Percentiles rank a stretch among this genome's conserved stretches.
Conservation (phyloP, 108 stramenopile genomes). For the Discostella pseudostelligera region DNA sequence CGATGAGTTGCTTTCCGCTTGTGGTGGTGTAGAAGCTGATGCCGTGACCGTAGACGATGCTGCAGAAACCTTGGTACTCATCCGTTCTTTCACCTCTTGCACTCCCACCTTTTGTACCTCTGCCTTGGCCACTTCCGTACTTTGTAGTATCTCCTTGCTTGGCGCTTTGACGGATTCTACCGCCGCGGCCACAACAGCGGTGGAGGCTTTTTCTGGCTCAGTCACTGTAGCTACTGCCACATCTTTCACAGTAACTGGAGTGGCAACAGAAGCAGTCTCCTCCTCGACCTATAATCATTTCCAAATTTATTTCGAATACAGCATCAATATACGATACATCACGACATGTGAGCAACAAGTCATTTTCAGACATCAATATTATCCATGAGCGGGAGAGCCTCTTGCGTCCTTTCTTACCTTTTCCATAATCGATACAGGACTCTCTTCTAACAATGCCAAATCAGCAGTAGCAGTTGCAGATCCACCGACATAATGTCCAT, state of each 20-base stretch:
- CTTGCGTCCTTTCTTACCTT: too few relatives aligned
- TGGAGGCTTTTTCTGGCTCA: neutral
- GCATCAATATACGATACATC: too few relatives aligned
- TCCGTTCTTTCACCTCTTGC: conserved; percentile 30
- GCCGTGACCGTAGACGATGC: neutral
- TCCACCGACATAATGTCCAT: neutral
- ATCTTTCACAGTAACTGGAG: neutral
- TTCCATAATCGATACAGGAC: conserved; percentile 5
- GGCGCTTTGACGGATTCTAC: conserved; percentile 3
- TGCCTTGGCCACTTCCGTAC: conserved; percentile 26
- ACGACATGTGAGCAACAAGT: too few relatives aligned
- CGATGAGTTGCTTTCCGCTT: neutral
- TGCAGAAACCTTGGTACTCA: conserved; percentile 14
- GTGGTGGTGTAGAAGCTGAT: neutral
- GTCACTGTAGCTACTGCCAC: neutral
- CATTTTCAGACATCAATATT: too few relatives aligned
- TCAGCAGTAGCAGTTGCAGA: neutral
- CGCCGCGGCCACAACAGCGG: neutral
- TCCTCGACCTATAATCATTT: conserved; percentile 1
- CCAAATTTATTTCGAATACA: too few relatives aligned
- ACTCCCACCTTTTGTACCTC: conserved; percentile 25
- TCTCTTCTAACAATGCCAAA: conserved; percentile 16
- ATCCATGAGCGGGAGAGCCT: too few relatives aligned
- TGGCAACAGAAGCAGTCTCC: neutral
- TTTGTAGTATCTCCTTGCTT: conserved; percentile 28